Conservation (phyloP, 495 filamentous ascomycete genomes). For the Aspergillus saccharolyticus region DNA sequence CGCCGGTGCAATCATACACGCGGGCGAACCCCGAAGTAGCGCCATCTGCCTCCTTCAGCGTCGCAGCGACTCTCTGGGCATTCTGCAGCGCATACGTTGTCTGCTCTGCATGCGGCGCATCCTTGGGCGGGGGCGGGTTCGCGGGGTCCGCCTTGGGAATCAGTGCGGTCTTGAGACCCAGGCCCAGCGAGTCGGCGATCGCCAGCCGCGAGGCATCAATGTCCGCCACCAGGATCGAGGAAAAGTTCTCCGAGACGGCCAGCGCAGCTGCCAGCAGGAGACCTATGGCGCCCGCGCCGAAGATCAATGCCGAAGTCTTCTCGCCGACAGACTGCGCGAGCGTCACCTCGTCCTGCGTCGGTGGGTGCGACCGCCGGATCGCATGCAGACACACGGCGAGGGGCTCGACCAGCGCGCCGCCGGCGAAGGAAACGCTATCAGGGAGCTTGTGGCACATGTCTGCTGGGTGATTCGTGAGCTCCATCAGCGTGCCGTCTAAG, state of each 20-base stretch:
- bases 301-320: constrained; percentile 58
- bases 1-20: constrained; percentile 89
- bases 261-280: constrained; percentile 59
- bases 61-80: constrained; percentile 41
- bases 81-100: constrained; percentile 33
- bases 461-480: constrained; percentile 70
- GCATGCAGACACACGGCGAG: constrained; percentile 78
- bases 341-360: constrained; percentile 27
- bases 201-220: constrained; percentile 66
- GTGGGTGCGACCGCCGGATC: constrained; percentile 53
- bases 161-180: constrained; percentile 57
- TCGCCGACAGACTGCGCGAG: constrained; percentile 20
- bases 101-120: constrained; percentile 40
- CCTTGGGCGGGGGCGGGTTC: constrained; percentile 28
- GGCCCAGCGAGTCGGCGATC: constrained; percentile 65
- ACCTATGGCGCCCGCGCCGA: constrained; percentile 79
- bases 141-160: constrained; percentile 47
- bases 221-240: constrained; percentile 73
- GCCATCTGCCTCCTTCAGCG: constrained; percentile 36
- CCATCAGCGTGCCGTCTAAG: constrained; percentile 77
- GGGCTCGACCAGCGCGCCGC: constrained; percentile 75
- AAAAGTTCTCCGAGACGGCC: constrained; percentile 61
- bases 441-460: constrained; percentile 54
- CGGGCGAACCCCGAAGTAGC: constrained; percentile 64
- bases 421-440: constrained; percentile 52